Base-by-base conservation (phyloP, 768 basidiomycete genomes). In the Cystobasidium tubakii region DNA sequence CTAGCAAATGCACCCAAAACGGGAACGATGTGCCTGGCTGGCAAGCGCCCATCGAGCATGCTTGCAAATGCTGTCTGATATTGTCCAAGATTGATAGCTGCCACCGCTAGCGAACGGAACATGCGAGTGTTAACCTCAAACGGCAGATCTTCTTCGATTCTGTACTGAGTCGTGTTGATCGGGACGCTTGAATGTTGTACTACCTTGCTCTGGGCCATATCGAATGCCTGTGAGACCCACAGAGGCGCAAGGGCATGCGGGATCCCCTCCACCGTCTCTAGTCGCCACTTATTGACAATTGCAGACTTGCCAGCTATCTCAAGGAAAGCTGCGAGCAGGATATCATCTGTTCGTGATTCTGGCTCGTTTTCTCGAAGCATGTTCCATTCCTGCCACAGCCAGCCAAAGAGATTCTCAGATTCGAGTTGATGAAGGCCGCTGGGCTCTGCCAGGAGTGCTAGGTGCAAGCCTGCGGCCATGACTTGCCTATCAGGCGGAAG, bases 381-480 rank as follows among this genome's bases (percentile, higher is more conserved):
- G 29, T 62, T 31, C 57, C 57, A 62, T 29, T 62, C 57, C 25
- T 62, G 10, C 57, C 57, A 62, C 57, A 62, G 57, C 57, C 57
- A 62, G 57, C 25, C 23, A 19, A 62, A 50, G 15, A n/a, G 4
- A 29, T 15, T 21, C 7, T 29, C 15, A 15, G 21, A 3, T 39
- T 62, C 13, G 2, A 31, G 10, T 21, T 39, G 6, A 4, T 15
- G 13, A 4, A 62, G 23, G 4, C 3, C 23, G 4, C 15, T 23
- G 3, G 10, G 25, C 23, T 39, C 17, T 10, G 17, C 63, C 9
- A 27, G 9, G 34, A 4, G 4, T 3, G 43, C 25, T 34, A 65
- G 34, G 6, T 65, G 63, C 17, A 34, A 31, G 3, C 7, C 12
- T 15, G 63, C 63, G 1, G 63, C 29, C 27, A 44, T 44, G 12